Base-by-base conservation (phyloP, 345 rosid species). In the Acer yangbiense region DNA sequence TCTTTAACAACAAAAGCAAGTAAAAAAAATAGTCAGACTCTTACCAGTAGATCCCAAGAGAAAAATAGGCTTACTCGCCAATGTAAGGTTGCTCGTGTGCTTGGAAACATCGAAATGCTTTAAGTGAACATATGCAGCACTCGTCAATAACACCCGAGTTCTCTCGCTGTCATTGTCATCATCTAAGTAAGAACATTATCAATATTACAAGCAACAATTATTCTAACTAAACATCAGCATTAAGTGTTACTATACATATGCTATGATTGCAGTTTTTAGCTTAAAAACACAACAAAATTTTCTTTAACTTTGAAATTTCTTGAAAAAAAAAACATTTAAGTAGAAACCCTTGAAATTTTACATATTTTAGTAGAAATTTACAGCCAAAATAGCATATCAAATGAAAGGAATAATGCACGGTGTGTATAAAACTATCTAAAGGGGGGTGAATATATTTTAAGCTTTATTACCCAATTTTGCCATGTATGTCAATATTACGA, bases 41-140 rank as follows among this genome's bases (percentile, higher is more conserved):
- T 66, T 91, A 97, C 99, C n/a, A 13, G 98, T 86, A 77, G 97
- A 91, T 72, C 98, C 98, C 0, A 98, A 91, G 25, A 96, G 98
- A 87, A 96, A 82, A 87, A 96, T 91, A 71, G 92, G 82, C 83
- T 86, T 88, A 76, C 99, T 92, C 10, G 95, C 98, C 72, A 98
- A 95, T 41, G 98, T 87, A 79, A 96, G 98, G 71, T 96, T 94
- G 68, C 99, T 78, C 3, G 90, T 94, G 82, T 94, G 95, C 88
- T 88, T 91, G 9, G 94, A 94, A 72, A 96, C 85, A 64, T 96
- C 93, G 3, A 77, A 73, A 78, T 91, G 92, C 86, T 91, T 94
- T 69, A 96, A 81, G 80, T 94, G 98, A 74, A 94, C 91, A 79
- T 77, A 85, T 32, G 98, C 98, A 73, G 93, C 93, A 84, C 97